Base-by-base conservation (phyloP, 805 yeast genomes). In the Metschnikowia henanensis region DNA sequence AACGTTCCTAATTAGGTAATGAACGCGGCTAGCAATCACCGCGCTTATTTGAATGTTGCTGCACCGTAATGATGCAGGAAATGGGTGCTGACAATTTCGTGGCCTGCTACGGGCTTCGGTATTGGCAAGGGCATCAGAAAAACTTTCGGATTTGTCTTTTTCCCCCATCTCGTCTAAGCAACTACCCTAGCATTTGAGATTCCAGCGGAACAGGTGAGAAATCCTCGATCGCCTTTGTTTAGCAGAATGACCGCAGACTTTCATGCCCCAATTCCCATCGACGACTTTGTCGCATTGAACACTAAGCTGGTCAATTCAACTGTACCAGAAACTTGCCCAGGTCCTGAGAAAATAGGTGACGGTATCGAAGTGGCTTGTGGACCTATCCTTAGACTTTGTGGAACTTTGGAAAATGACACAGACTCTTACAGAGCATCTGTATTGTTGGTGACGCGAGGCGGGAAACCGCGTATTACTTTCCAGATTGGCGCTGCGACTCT, bases 311-410 rank as follows among this genome's bases (percentile, higher is more conserved):
- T 52, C 32, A 54, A 51, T 15, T 46, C 35, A 5, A 39, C 55
- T 18, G 61, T 61, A 5, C 73, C 75, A 15, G 56, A 56, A 13
- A 41, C 50, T 23, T 49, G 58, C 34, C 76, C 76, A 2, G 46
- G 45, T 8, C 53, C 56, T 2, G 59, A 56, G 8, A 56, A 58
- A 13, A 41, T 62, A 26, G 62, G 55, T n/a, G 12, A 23, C 8
- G 64, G 62, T 6, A 43, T 72, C n/a, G 73, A 76, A 30, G 68
- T 83, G 17, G 66, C 73, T 38, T 82, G 87, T 59, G 98, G 98
- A 2, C 98, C 98, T 0, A 68, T 83, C 23, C 64, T 91, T 37
- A 72, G 94, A 45, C 76, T 84, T 37, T 66, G 80, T 46, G 90
- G 84, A 6, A 78, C 84, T 36, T 65, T 72, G 34, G 89, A 86